Base-by-base conservation (phyloP, 2,329 filamentous ascomycete genomes). In the Stemphylium vesicarium region DNA sequence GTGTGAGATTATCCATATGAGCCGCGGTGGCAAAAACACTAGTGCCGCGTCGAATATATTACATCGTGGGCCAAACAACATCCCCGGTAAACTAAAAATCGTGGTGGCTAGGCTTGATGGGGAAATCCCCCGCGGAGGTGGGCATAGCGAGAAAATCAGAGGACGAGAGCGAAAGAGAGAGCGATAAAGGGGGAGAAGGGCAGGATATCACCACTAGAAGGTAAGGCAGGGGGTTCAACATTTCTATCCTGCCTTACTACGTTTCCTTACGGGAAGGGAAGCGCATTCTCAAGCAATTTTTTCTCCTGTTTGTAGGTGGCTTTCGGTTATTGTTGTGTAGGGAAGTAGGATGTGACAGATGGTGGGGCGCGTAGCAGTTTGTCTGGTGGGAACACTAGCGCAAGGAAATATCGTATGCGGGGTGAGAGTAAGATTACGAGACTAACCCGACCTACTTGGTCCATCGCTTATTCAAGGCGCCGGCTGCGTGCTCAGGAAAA, bases 1-100 rank as follows among this genome's bases (percentile, higher is more conserved):
- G 3, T 24, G 29, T 20, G 26, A 57, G 40, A 63, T 66, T 73
- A 73, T 65, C 70, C 70, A 71, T 67, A 69, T 72, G 64, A 72
- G 56, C 68, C 66, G 68, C 56, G 65, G 64, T 3, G 61, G 52
- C 61, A 26, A 31, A 26, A 15, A 20, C 11, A 18, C 26, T 48
- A 48, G 37, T 40, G 45, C 31, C 22, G 36, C 45, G 24, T 24
- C 26, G 13, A 33, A 40, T 48, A 48, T 40, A 48, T 48, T 48
- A 31, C 13, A 29, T 22, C 11, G 20, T 8, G 42, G n/a, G n/a
- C 41, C 12, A 18, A 45, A 22, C 8, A 29, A 11, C 26, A 8
- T 9, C 26, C 9, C 26, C 26, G 8, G 26, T 11, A 10, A 2
- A 29, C 26, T 29, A 29, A 29, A 29, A 3, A 29, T 3, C 8